Evolutionary conservation across 2,329 filamentous ascomycete genomes (phyloP).

Genomic region (Orbilia ellipsospora): DNA sequence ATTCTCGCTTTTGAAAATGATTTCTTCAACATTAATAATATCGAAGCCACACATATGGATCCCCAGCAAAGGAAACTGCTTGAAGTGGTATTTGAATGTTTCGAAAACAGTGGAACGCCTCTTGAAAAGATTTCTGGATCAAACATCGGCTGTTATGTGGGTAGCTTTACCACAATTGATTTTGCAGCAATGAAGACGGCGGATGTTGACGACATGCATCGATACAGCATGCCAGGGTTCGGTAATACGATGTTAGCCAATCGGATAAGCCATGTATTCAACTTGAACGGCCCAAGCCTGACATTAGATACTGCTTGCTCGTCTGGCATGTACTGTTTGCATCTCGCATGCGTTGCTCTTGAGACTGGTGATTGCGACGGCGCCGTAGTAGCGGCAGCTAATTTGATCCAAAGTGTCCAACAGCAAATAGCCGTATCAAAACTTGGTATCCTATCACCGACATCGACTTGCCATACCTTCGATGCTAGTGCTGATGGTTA

Average conservation of each 20-base stretch:
- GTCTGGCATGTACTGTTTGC: slow-evolving; percentile 68
- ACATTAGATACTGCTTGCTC: slow-evolving; percentile 71
- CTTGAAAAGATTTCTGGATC: slow-evolving; percentile 58
- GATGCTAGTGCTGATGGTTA: slow-evolving; percentile 67
- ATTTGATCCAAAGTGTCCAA: slow-evolving; percentile 63
- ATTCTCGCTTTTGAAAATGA: slow-evolving; percentile 81
- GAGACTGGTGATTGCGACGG: slow-evolving; percentile 62
- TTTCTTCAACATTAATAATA: slow-evolving; percentile 88
- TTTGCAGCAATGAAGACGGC: slow-evolving; percentile 43
- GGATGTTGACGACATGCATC: slow-evolving; percentile 62
- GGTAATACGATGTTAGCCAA: slow-evolving; percentile 66
- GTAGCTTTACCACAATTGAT: slow-evolving; percentile 28
- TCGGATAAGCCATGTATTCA: slow-evolving; percentile 25
- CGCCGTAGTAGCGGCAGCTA: slow-evolving; percentile 63
- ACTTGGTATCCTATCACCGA: slow-evolving; percentile 65
- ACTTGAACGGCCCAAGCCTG: slow-evolving; percentile 25
- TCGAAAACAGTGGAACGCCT: slow-evolving; percentile 79
- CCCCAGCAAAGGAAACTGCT: slow-evolving; percentile 80
- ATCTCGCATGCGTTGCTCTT: slow-evolving; percentile 68
- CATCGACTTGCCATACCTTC: slow-evolving; percentile 62
- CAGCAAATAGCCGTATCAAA: slow-evolving; percentile 60
- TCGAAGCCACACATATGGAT: slow-evolving; percentile 82
- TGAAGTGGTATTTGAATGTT: slow-evolving; percentile 80
- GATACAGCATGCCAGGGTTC: slow-evolving; percentile 61
- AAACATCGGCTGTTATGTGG: slow-evolving; percentile 32